Percentiles rank a stretch among this genome's conserved stretches.
Conservation (phyloP, 2,329 filamentous ascomycete genomes). For the Pezicula carpinea region DNA sequence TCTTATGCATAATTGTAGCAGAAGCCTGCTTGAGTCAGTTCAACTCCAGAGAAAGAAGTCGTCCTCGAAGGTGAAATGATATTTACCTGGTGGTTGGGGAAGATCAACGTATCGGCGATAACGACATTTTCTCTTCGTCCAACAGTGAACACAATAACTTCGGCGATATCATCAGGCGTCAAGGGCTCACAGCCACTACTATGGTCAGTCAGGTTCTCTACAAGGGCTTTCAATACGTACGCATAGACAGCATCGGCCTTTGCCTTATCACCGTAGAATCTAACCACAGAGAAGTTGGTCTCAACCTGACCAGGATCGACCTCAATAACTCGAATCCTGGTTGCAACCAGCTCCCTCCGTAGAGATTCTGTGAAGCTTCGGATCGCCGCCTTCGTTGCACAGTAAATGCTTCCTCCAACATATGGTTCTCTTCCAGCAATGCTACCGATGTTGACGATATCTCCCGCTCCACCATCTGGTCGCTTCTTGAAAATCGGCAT, state of each 20-base stretch:
- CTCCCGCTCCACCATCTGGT: constrained; percentile 69
- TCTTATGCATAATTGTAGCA: constrained; percentile 41
- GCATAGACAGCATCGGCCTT: constrained; percentile 90
- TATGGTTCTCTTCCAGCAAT: constrained; percentile 90
- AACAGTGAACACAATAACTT: constrained; percentile 81
- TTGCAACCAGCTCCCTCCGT: constrained; percentile 77
- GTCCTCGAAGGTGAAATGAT: neutral
- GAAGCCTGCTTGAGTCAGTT: constrained; percentile 30
- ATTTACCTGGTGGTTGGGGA: constrained; percentile 81
- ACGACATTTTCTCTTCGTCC: constrained; percentile 86
- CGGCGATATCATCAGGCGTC: constrained; percentile 86
- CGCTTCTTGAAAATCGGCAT: constrained; percentile 73
- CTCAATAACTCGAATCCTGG: constrained; percentile 77
- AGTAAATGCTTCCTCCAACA: constrained; percentile 83
- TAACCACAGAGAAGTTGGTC: constrained; percentile 86
- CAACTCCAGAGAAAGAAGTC: constrained; percentile 11
- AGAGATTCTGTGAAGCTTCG: constrained; percentile 79
- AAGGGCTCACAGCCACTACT: constrained; percentile 71
- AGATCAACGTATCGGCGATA: constrained; percentile 80
- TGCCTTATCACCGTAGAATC: constrained; percentile 81
- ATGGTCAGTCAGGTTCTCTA: constrained; percentile 6
- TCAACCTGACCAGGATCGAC: constrained; percentile 91
- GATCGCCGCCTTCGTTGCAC: constrained; percentile 86
- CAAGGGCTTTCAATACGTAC: constrained; percentile 40
- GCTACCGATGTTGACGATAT: constrained; percentile 93